A percentile compares a stretch with the other conserved stretches of the same genome.
phyloP scores from a whole-genome alignment of 1,284 basidiomycete genomes.

The Tilletia walkeri region DNA sequence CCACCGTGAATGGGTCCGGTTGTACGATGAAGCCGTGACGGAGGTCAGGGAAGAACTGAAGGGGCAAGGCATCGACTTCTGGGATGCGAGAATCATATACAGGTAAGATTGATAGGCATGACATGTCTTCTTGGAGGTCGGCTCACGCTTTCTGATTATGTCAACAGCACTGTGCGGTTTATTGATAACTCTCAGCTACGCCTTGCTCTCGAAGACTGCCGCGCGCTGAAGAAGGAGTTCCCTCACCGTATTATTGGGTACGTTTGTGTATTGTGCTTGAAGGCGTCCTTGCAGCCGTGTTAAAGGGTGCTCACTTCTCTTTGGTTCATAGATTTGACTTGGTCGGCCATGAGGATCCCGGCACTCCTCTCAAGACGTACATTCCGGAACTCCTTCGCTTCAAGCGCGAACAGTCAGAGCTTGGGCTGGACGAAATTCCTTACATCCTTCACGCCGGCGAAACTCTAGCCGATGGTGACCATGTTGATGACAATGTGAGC shows the following conservation, averaged over 20 bases:
- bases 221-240: slow-evolving; percentile 70
- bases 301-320: too few relatives aligned
- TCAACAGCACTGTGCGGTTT: slow-evolving; percentile 68
- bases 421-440: slow-evolving; percentile 66
- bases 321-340: slow-evolving; percentile 64
- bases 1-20: slow-evolving; percentile 66
- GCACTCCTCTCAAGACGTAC: slow-evolving; percentile 68
- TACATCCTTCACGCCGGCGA: slow-evolving; percentile 79
- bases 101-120: neutral
- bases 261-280: neutral
- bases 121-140: neutral
- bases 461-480: slow-evolving; percentile 68
- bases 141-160: slow-evolving; percentile 60
- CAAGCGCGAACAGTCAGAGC: slow-evolving; percentile 63
- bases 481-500: slow-evolving; percentile 65
- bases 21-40: slow-evolving; percentile 65
- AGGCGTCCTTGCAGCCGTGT: too few relatives aligned
- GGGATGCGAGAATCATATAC: slow-evolving; percentile 34
- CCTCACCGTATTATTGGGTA: slow-evolving; percentile 69
- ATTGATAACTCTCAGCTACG: slow-evolving; percentile 65
- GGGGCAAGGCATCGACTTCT: slow-evolving; percentile 21
- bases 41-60: slow-evolving; percentile 53
- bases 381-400: slow-evolving; percentile 66
- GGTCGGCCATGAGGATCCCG: slow-evolving; percentile 71
- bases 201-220: slow-evolving; percentile 71